Base-by-base conservation (phyloP, 176 grass and related monocot genomes). In the Olyra latifolia region DNA sequence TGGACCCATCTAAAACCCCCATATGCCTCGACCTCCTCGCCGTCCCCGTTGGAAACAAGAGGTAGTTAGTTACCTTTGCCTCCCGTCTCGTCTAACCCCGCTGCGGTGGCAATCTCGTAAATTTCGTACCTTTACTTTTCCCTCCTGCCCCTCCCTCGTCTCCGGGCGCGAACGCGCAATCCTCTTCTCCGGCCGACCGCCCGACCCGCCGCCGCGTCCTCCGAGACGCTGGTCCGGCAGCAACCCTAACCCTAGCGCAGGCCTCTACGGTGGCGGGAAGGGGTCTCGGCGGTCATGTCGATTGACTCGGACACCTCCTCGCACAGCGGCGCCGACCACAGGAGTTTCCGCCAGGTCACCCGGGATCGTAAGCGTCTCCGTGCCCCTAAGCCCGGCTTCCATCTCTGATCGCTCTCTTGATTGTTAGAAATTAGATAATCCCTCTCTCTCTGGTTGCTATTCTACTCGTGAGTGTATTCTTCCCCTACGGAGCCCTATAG, bases 271-370 rank as follows among this genome's bases (percentile, higher is more conserved):
- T 22, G 41, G 46, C 45, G 12, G 8, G 14, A 16, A 6, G 76
- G 60, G 14, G 57, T 23, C 50, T 45, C 53, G 67, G 71, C 20
- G n/a, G 77, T 62, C 73, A 91, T 93, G 90, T 97, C 93, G 85
- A 88, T 90, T 72, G 93, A 97, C 74, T 93, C 93, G 75, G 93
- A 91, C 62, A 62, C 47, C 28, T 91, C 90, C 50, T 94, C 92
- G 46, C 80, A 86, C 65, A 39, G 72, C 40, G 90, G 87, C 46
- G 29, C 30, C 56, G 90, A 88, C 54, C n/a, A 55, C 64, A 41
- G 83, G 76, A 93, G 38, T 47, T 93, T 97, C 43, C 80, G 76
- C 32, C 85, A 97, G 72, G 74, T 93, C 66, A 93, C 80, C 38
- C 80, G 88, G 69, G 90, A 97, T 40, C 85, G 93, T 97, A 67